These are phyloP conservation scores for Lipomyces sp. DNA, from an alignment of 805 yeast genomes.

Conservation along the genomic window DNA sequence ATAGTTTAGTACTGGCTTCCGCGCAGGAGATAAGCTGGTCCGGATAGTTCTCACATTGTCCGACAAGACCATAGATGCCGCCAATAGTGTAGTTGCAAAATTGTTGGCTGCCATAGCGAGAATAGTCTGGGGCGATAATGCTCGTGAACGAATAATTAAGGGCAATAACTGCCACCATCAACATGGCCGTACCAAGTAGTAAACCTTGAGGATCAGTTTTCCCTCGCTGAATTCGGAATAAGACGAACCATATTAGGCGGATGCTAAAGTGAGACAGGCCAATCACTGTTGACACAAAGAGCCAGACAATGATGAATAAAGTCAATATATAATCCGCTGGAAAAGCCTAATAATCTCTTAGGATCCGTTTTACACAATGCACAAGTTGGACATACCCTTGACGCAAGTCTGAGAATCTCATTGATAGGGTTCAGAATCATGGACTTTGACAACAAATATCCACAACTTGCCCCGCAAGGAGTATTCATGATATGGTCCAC, in stretches of 20 bases:
- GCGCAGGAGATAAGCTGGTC: slow-evolving; percentile 34
- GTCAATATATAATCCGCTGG: slow-evolving; percentile 37
- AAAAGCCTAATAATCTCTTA: slow-evolving; percentile 20
- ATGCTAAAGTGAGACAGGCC: slow-evolving; percentile 39
- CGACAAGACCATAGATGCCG: slow-evolving; percentile 36
- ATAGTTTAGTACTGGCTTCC: slow-evolving; percentile 30
- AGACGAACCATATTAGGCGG: slow-evolving; percentile 35
- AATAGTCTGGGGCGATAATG: slow-evolving; percentile 37
- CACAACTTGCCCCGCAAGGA: slow-evolving; percentile 37
- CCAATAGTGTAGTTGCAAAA: slow-evolving; percentile 32
- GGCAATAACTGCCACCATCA: slow-evolving; percentile 37
- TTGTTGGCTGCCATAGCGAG: slow-evolving; percentile 37
- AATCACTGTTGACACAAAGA: slow-evolving; percentile 34
- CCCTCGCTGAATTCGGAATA: slow-evolving; percentile 37
- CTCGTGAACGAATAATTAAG: slow-evolving; percentile 36
- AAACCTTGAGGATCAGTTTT: slow-evolving; percentile 38
- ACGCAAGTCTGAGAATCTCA: slow-evolving; percentile 31
- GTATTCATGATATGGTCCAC: slow-evolving; percentile 35
- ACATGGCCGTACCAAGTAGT: slow-evolving; percentile 34
- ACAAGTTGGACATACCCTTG: slow-evolving; percentile 17
- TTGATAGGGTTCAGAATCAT: slow-evolving; percentile 34
- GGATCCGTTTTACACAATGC: not conserved
- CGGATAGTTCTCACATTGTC: slow-evolving; percentile 33
- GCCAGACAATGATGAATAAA: slow-evolving; percentile 34
- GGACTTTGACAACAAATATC: slow-evolving; percentile 27